phyloP scores from a whole-genome alignment of 2,329 filamentous ascomycete species.

The Pseudogymnoascus sp. region DNA sequence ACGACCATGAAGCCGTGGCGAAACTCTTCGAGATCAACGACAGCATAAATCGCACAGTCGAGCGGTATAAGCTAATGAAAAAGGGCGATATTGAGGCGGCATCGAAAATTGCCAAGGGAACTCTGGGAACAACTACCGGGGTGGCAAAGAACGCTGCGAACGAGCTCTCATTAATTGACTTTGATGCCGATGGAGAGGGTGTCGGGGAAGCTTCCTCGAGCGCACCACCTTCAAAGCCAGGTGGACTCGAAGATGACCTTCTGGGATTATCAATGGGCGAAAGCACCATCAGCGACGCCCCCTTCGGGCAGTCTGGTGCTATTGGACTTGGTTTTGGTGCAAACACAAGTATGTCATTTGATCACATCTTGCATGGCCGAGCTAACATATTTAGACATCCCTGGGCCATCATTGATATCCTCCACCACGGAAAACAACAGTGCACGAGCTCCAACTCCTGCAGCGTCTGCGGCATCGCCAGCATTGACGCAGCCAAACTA shows the following conservation, averaged over 20 bases:
- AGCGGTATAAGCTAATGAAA: constrained; percentile 92
- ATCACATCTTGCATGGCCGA: neutral
- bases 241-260: constrained; percentile 79
- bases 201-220: constrained; percentile 44
- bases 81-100: constrained; percentile 85
- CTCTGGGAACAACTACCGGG: constrained; percentile 59
- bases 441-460: constrained; percentile 43
- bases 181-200: constrained; percentile 58
- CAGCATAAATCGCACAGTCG: constrained; percentile 93
- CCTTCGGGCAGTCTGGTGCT: constrained; percentile 66
- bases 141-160: constrained; percentile 59
- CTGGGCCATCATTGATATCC: constrained; percentile 55
- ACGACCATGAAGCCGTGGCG: constrained; percentile 90
- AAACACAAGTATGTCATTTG: constrained; percentile 53
- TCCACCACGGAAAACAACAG: constrained; percentile 55
- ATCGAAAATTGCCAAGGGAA: constrained; percentile 75
- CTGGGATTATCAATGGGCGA: constrained; percentile 73
- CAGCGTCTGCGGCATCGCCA: constrained; percentile 25
- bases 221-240: constrained; percentile 42
- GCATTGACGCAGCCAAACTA: constrained; percentile 31
- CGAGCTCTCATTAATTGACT: constrained; percentile 90
- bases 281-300: constrained; percentile 26
- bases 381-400: constrained; percentile 45
- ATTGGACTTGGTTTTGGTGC: constrained; percentile 76
- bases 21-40: constrained; percentile 97